These are phyloP conservation scores for Tolypocladium ovalisporum DNA, from an alignment of 2,329 filamentous ascomycete species.

Conservation along the genomic window DNA sequence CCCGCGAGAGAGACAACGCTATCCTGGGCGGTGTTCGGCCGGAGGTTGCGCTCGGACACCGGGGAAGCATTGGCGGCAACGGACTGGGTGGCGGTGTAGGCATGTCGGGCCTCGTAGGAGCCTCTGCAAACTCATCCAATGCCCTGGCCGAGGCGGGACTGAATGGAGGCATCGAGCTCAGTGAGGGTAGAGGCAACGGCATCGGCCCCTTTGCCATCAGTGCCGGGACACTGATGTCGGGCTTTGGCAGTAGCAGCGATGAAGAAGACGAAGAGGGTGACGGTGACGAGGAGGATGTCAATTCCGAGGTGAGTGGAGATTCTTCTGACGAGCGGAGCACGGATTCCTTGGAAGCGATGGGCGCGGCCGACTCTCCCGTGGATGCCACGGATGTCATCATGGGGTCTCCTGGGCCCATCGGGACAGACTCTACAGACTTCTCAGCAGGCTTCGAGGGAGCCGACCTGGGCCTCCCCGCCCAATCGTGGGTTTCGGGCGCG, in stretches of 20 bases:
- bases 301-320: conserved; percentile 50
- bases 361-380: conserved; percentile 14
- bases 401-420: conserved; percentile 18
- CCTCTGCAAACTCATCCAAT: conserved; percentile 39
- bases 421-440: conserved; percentile 11
- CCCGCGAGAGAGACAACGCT: conserved; percentile 92
- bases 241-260: conserved; percentile 89
- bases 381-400: conserved; percentile 21
- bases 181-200: conserved; percentile 52
- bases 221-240: conserved; percentile 68
- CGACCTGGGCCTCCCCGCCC: conserved; percentile 2
- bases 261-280: conserved; percentile 95
- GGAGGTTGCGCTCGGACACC: conserved; percentile 74
- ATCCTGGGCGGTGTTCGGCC: conserved; percentile 91
- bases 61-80: conserved; percentile 46
- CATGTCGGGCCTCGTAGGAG: conserved; percentile 31
- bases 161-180: conserved; percentile 62
- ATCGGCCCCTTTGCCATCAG: conserved; percentile 64
- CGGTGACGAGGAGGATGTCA: conserved; percentile 66
- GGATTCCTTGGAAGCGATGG: conserved; percentile 15
- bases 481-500: conserved; percentile 3
- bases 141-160: conserved; percentile 74
- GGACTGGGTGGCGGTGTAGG: conserved; percentile 38
- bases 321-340: conserved; percentile 19
- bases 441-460: conserved; percentile 6